phyloP scores from a whole-genome alignment of 495 filamentous ascomycete genomes.

The Staphylotrichum longicolle region DNA sequence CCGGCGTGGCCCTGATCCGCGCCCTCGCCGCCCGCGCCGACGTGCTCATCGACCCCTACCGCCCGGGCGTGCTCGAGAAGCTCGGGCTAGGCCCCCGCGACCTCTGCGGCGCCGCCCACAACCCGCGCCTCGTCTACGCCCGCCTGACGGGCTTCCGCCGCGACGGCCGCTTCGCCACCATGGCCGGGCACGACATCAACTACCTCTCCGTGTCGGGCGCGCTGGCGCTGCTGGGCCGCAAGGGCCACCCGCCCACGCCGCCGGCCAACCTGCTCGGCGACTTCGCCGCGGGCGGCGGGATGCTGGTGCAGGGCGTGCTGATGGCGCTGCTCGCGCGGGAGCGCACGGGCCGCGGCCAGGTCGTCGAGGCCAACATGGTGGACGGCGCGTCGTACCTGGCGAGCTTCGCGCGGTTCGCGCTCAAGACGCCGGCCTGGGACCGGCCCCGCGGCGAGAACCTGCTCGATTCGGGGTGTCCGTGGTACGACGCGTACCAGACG shows the following conservation, averaged over 20 bases:
- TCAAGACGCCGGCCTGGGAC: conserved; percentile 59
- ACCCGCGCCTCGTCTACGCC: conserved; percentile 76
- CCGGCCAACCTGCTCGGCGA: conserved; percentile 85
- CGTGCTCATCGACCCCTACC: conserved; percentile 88
- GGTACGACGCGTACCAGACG: conserved; percentile 84
- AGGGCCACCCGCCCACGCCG: conserved; percentile 65
- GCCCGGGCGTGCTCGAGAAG: conserved; percentile 83
- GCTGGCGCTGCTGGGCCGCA: conserved; percentile 69
- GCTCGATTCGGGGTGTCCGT: conserved; percentile 82
- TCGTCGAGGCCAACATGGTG: conserved; percentile 96
- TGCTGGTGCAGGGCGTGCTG: conserved; percentile 68
- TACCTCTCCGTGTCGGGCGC: conserved; percentile 88
- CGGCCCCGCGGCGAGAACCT: conserved; percentile 68
- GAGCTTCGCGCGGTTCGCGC: conserved; percentile 66
- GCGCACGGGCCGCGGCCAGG: conserved; percentile 68
- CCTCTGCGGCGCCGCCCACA: conserved; percentile 51
- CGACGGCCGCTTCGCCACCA: conserved; percentile 76
- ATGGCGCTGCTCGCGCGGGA: conserved; percentile 56
- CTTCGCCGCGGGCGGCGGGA: conserved; percentile 87
- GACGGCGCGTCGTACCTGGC: conserved; percentile 79
- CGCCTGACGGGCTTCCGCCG: conserved; percentile 87
- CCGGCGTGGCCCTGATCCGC: conserved; percentile 62
- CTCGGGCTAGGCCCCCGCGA: conserved; percentile 71
- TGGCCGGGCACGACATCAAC: conserved; percentile 99
- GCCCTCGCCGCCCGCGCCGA: conserved; percentile 62